A percentile compares a stretch with the other conserved stretches of the same genome.
Evolutionary conservation across 2,329 filamentous ascomycete species (phyloP).

Genomic region (Zymoseptoria brevis): DNA sequence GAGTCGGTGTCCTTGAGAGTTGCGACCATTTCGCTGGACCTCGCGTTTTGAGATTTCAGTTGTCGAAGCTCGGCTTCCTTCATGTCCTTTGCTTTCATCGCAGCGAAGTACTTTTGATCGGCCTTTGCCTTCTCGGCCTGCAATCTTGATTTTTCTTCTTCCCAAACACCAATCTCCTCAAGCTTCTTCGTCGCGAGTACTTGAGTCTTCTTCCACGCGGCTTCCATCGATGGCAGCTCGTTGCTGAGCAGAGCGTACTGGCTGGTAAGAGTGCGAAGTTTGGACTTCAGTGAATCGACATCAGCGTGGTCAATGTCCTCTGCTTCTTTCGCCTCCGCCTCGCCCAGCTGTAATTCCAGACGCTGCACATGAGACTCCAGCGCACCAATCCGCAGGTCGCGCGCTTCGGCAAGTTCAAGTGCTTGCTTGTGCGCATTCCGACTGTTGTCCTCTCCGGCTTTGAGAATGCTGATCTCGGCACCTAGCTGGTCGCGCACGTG

Average conservation of each 20-base stretch:
- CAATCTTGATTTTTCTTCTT: slow-evolving; percentile 68
- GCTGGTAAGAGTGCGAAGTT: slow-evolving; percentile 65
- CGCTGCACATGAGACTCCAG: slow-evolving; percentile 77
- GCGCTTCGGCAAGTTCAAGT: slow-evolving; percentile 70
- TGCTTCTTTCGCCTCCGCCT: slow-evolving; percentile 27
- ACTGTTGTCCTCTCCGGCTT: slow-evolving; percentile 70
- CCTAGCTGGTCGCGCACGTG: slow-evolving; percentile 76
- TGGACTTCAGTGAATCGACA: slow-evolving; percentile 63
- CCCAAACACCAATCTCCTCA: slow-evolving; percentile 63
- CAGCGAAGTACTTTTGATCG: slow-evolving; percentile 95
- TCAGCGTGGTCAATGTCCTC: slow-evolving; percentile 47
- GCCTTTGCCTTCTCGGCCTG: slow-evolving; percentile 89
- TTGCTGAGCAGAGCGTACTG: slow-evolving; percentile 79
- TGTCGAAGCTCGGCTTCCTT: slow-evolving; percentile 71
- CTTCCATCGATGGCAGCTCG: slow-evolving; percentile 82
- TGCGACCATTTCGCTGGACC: slow-evolving; percentile 87
- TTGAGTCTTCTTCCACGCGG: slow-evolving; percentile 83
- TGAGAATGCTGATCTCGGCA: slow-evolving; percentile 72
- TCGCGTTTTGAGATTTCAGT: slow-evolving; percentile 72
- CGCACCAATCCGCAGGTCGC: slow-evolving; percentile 70
- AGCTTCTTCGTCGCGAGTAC: slow-evolving; percentile 80
- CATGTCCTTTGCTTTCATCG: slow-evolving; percentile 87
- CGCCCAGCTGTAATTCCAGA: slow-evolving; percentile 50
- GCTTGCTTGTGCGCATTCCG: slow-evolving; percentile 62
- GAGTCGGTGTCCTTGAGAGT: slow-evolving; percentile 87